A percentile compares a stretch with the other conserved stretches of the same genome.
These are phyloP conservation scores for Microbotryum silenes-acaulis DNA, from an alignment of 1,284 basidiomycete species.

Conservation along the genomic window DNA sequence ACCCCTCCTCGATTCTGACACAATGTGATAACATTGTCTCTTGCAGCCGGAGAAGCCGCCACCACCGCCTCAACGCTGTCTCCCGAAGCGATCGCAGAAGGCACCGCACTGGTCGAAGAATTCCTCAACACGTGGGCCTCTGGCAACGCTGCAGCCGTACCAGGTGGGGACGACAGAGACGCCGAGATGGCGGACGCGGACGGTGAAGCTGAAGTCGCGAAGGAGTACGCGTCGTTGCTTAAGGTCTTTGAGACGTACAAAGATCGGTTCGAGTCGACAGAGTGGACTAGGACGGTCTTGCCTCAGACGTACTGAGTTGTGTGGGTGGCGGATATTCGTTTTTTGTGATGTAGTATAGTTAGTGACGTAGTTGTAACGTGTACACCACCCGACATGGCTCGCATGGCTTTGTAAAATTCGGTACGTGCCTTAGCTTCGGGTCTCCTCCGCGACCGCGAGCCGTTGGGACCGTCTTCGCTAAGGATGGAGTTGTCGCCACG, in stretches of 20 bases:
- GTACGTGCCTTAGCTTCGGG: no score
- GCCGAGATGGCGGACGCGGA: slow-evolving; percentile 14
- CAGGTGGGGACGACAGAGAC: slow-evolving; percentile 7
- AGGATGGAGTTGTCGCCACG: no score
- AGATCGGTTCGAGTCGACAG: slow-evolving; percentile 60
- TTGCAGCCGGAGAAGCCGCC: slow-evolving; percentile 49
- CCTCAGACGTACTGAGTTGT: slow-evolving; percentile 37
- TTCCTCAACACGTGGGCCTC: slow-evolving; percentile 67
- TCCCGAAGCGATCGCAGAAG: slow-evolving; percentile 46
- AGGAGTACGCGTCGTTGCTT: slow-evolving; percentile 56
- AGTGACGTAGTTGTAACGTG: neutral
- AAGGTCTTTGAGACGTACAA: slow-evolving; percentile 59
- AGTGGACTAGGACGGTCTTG: slow-evolving; percentile 65
- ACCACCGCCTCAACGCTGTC: slow-evolving; percentile 40
- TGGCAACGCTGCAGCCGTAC: slow-evolving; percentile 18
- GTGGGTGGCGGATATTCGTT: neutral
- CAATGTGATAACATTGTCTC: slow-evolving; percentile 2
- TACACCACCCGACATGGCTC: neutral
- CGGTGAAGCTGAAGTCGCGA: slow-evolving; percentile 45
- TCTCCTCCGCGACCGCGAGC: no score
- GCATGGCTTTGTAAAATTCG: neutral
- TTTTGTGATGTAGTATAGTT: neutral
- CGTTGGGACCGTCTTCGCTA: no score
- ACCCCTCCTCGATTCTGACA: neutral
- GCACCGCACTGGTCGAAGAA: slow-evolving; percentile 69